Conservation (phyloP, 768 basidiomycete species). For the Xerocomus brunneocitrinus region DNA sequence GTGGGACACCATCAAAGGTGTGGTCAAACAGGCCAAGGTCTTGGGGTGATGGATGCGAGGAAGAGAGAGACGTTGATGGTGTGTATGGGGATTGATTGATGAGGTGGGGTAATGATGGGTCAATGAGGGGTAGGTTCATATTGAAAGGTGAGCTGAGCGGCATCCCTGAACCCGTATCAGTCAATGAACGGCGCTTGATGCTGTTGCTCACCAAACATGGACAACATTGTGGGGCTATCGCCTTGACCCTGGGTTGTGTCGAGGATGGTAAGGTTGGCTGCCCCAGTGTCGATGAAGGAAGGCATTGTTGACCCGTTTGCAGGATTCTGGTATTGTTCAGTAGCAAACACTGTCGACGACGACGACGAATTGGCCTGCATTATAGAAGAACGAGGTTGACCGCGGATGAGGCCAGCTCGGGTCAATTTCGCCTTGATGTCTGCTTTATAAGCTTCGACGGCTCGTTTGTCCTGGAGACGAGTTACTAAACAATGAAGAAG, state of each 20-base stretch:
- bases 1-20: constrained; percentile 33
- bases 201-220: constrained; percentile 26
- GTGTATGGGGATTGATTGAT: constrained; percentile 32
- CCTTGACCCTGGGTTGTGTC: constrained; percentile 17
- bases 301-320: constrained; percentile 18
- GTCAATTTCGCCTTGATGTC: constrained; percentile 79
- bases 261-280: constrained; percentile 19
- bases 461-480: constrained; percentile 65
- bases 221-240: constrained; percentile 26
- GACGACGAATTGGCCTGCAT: constrained; percentile 34
- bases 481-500: constrained; percentile 15
- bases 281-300: constrained; percentile 17
- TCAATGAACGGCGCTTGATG: not conserved
- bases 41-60: constrained; percentile 33
- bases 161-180: constrained; percentile 22
- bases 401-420: constrained; percentile 73
- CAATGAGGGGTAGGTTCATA: constrained; percentile 25
- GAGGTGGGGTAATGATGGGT: constrained; percentile 26
- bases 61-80: constrained; percentile 30
- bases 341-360: constrained; percentile 33
- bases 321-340: constrained; percentile 25
- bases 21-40: constrained; percentile 30
- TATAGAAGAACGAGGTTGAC: constrained; percentile 66
- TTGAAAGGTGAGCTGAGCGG: constrained; percentile 30
- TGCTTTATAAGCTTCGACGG: constrained; percentile 78